phyloP scores from a whole-genome alignment of 2,329 filamentous ascomycete genomes.

The Tolypocladium paradoxum region DNA sequence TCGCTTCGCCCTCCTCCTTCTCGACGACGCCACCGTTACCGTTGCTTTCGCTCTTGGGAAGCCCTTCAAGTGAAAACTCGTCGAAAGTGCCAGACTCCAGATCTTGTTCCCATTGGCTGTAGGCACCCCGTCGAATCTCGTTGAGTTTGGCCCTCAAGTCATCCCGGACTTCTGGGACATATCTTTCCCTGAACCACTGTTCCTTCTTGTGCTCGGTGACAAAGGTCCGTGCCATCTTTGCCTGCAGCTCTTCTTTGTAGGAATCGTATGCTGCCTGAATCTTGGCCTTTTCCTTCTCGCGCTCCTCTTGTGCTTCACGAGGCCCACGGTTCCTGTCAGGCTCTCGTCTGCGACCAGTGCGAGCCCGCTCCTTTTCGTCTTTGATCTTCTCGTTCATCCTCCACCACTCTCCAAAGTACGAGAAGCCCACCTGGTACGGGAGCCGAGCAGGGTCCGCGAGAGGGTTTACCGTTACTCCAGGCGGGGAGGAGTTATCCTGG shows the following conservation, averaged over 20 bases:
- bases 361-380: constrained; percentile 63
- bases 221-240: constrained; percentile 77
- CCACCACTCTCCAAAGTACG: constrained; percentile 83
- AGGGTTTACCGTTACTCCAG: constrained; percentile 46
- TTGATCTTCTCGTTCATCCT: constrained; percentile 72
- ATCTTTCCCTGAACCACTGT: constrained; percentile 96
- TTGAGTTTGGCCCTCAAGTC: constrained; percentile 64
- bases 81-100: constrained; percentile 80
- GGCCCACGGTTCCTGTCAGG: constrained; percentile 52
- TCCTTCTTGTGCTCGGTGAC: constrained; percentile 88
- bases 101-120: constrained; percentile 82
- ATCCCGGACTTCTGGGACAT: constrained; percentile 72
- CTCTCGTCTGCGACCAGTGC: constrained; percentile 58
- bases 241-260: constrained; percentile 59
- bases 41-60: constrained; percentile 87
- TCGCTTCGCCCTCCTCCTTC: constrained; percentile 92
- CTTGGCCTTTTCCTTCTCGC: constrained; percentile 66
- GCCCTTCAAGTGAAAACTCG: constrained; percentile 86
- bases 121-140: constrained; percentile 68
- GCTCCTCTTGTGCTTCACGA: constrained; percentile 59
- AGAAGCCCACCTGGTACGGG: constrained; percentile 74
- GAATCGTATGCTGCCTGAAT: constrained; percentile 61
- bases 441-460: constrained; percentile 62
- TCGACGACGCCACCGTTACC: constrained; percentile 76
- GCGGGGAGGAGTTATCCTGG: constrained; percentile 42